Evolutionary conservation across 2,329 filamentous ascomycete species (phyloP), one percentile per base, ranked within the genome.

Genomic region (Cladophialophora bantiana): DNA sequence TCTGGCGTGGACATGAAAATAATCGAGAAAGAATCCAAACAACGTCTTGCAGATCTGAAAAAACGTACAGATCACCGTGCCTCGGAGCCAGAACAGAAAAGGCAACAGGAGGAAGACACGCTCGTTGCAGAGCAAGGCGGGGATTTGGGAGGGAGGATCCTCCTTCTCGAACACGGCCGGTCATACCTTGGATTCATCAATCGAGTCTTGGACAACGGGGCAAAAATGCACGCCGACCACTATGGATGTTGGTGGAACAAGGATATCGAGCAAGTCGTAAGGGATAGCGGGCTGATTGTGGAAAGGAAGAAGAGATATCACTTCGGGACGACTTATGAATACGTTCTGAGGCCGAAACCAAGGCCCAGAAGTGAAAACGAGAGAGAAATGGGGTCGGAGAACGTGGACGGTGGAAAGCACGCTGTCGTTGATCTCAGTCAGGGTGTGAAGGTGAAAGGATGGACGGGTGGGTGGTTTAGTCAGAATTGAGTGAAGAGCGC

Each of bases 191-290:
- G 71, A 31, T 83, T 81, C 80, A 42, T 84, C 68, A 84, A 84
- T 73, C 73, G 74, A 4, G 75, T 83, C 12, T 72, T 84, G 63
- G 82, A 84, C 70, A 80, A 80, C 58, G 72, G 81, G 63, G 83
- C 83, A 2, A 75, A 80, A 4, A 75, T 78, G 45, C 83, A 84
- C 74, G 83, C 83, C 38, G 76, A 83, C 68, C 75, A 78, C n/a
- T 81, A 83, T 75, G 83, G 83, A 15, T 84, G 83, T 72, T 84
- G 83, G 82, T 83, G 80, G 78, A 84, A 84, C 73, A 77, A 81
- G 45, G 82, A 84, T 76, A 83, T 84, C 55, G 81, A 80, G 38
- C 74, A 77, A 62, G 79, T 84, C 69, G 77, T 84, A n/a, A 71
- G 74, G 61, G 75, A 81, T 40, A 83, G 81, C 71, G 82, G 81